A percentile compares a stretch with the other conserved stretches of the same genome.
Evolutionary conservation across 2,329 filamentous ascomycete genomes (phyloP).

Genomic region (Plenodomus tracheiphilus): DNA sequence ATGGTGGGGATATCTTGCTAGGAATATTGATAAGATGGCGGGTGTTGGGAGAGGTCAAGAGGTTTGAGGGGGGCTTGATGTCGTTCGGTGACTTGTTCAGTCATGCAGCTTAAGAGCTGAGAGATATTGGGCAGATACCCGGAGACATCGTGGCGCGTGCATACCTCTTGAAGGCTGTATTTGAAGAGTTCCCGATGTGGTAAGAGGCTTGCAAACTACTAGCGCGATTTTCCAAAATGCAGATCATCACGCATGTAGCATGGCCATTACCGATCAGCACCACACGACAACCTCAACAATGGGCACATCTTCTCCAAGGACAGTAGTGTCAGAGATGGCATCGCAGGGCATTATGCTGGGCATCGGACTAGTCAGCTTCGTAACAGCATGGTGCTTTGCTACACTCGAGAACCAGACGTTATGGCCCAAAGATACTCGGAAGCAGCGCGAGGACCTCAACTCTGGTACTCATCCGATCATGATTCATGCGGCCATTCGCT

Average conservation of each 20-base stretch:
- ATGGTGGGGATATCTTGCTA: too few species aligned
- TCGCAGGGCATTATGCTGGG: constrained; percentile 33
- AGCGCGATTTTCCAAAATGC: background rate
- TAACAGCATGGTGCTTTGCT: constrained; percentile 23
- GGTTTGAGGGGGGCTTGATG: too few species aligned
- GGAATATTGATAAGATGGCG: too few species aligned
- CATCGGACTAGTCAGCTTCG: constrained; percentile 37
- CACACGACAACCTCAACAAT: background rate
- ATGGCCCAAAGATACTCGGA: constrained; percentile 26
- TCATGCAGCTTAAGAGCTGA: too few species aligned
- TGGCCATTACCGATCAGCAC: background rate
- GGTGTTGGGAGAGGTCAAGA: background rate
- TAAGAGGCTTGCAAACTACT: background rate
- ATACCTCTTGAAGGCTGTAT: too few species aligned
- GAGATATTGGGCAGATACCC: too few species aligned
- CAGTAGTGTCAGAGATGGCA: constrained; percentile 18
- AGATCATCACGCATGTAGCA: background rate
- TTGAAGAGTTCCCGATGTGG: background rate
- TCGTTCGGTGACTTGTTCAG: too few species aligned
- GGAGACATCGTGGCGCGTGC: background rate
- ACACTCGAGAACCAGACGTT: constrained; percentile 32
- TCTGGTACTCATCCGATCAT: constrained; percentile 25
- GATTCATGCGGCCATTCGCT: background rate
- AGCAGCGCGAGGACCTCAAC: constrained; percentile 34
- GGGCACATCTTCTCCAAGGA: background rate